These are phyloP conservation scores for Leccinum imitatum DNA, from an alignment of 768 basidiomycete species.

Conservation along the genomic window DNA sequence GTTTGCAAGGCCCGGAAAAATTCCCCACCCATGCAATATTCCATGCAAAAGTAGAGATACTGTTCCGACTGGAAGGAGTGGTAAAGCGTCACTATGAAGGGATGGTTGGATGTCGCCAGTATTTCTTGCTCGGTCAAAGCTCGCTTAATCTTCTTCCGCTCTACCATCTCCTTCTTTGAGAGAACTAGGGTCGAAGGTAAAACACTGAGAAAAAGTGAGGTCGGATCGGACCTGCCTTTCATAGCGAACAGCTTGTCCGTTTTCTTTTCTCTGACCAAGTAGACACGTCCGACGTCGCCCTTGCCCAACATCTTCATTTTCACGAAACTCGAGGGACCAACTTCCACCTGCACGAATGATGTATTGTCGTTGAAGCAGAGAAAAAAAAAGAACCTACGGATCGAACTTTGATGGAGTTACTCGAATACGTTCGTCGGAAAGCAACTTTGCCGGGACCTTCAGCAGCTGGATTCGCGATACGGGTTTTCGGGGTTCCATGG, in stretches of 20 bases:
- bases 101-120: conserved; percentile 96
- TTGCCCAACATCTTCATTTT: conserved; percentile 99
- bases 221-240: conserved; percentile 73
- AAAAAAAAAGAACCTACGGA: conserved; percentile 52
- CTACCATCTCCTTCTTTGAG: conserved; percentile 99
- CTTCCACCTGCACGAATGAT: conserved; percentile 68
- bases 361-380: not conserved
- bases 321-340: conserved; percentile 89
- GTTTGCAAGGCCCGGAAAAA: conserved; percentile 98
- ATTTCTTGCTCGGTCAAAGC: conserved; percentile 99
- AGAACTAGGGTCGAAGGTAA: conserved; percentile 61
- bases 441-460: conserved; percentile 62
- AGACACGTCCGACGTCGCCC: conserved; percentile 98
- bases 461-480: conserved; percentile 43
- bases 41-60: conserved; percentile 98
- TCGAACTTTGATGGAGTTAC: conserved; percentile 94
- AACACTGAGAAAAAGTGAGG: conserved; percentile 2
- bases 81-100: conserved; percentile 98
- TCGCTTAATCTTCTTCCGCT: conserved; percentile 98
- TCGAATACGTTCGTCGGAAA: conserved; percentile 94
- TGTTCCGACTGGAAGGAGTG: conserved; percentile 99
- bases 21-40: conserved; percentile 98
- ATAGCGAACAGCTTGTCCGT: conserved; percentile 94
- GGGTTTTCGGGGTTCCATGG: conserved; percentile 37
- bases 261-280: conserved; percentile 98